Evolutionary conservation across 2,329 filamentous ascomycete genomes (phyloP).

Genomic region (Furcasterigmium furcatum): DNA sequence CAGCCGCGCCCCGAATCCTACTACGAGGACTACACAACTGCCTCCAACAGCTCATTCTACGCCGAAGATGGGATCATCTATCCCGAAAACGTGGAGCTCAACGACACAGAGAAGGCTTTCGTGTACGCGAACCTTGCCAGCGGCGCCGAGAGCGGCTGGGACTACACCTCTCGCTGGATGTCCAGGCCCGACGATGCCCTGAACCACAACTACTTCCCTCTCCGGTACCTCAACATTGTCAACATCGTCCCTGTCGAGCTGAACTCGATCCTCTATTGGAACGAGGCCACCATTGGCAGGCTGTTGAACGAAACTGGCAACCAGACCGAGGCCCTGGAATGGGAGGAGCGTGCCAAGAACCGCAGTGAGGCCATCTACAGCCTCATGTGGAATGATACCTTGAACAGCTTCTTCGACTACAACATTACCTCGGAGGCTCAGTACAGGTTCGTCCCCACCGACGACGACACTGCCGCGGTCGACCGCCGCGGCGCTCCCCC

Average conservation of each 20-base stretch:
- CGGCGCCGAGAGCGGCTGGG: slow-evolving; percentile 65
- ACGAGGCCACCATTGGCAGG: slow-evolving; percentile 55
- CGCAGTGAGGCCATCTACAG: slow-evolving; percentile 61
- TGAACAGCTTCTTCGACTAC: slow-evolving; percentile 66
- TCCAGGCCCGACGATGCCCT: slow-evolving; percentile 54
- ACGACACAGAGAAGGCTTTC: slow-evolving; percentile 44
- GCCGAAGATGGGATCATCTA: slow-evolving; percentile 56
- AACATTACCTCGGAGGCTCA: slow-evolving; percentile 58
- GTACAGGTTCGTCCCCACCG: slow-evolving; percentile 48
- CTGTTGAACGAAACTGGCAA: slow-evolving; percentile 53
- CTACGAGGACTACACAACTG: slow-evolving; percentile 61
- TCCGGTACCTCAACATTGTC: slow-evolving; percentile 58
- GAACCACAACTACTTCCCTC: slow-evolving; percentile 59
- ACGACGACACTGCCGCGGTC: slow-evolving; percentile 38
- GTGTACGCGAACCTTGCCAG: slow-evolving; percentile 62
- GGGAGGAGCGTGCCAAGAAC: slow-evolving; percentile 43
- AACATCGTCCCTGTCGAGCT: slow-evolving; percentile 62
- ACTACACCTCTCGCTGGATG: slow-evolving; percentile 60
- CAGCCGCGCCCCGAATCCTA: slow-evolving; percentile 67
- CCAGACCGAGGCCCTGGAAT: slow-evolving; percentile 42
- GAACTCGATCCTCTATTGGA: slow-evolving; percentile 66
- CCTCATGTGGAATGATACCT: slow-evolving; percentile 62
- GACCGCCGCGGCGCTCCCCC: slow-evolving; percentile 44
- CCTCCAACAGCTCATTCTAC: slow-evolving; percentile 64
- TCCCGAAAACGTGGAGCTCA: slow-evolving; percentile 45